A percentile compares a stretch with the other conserved stretches of the same genome.
phyloP scores from a whole-genome alignment of 768 basidiomycete genomes.

The Mrakia gelida region DNA sequence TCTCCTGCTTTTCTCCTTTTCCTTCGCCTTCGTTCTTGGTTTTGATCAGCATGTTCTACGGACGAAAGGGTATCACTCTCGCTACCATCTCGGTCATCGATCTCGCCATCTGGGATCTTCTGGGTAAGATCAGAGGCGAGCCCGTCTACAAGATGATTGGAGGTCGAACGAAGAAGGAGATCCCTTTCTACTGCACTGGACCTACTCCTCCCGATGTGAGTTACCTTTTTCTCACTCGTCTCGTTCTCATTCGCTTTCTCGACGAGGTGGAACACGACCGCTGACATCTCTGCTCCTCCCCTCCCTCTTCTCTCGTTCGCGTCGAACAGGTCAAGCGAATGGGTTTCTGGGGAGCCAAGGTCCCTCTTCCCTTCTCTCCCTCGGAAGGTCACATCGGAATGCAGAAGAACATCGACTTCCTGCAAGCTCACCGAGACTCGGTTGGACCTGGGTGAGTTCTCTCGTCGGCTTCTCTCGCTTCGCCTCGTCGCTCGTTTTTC shows the following conservation, averaged over 20 bases:
- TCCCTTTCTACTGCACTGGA: slow-evolving; percentile 47
- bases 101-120: slow-evolving; percentile 46
- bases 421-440: slow-evolving; percentile 41
- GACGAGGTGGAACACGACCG: background rate
- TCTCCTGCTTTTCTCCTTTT: background rate
- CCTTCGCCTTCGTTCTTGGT: background rate
- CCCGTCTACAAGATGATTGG: slow-evolving; percentile 50
- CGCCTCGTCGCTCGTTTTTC: background rate
- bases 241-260: too few relatives aligned
- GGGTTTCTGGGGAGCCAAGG: slow-evolving; percentile 48
- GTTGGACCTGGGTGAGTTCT: slow-evolving; percentile 40
- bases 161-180: slow-evolving; percentile 45
- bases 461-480: background rate
- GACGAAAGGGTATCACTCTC: slow-evolving; percentile 45
- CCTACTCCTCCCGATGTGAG: slow-evolving; percentile 41
- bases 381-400: slow-evolving; percentile 44
- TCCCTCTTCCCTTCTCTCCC: slow-evolving; percentile 46
- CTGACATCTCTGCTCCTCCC: background rate
- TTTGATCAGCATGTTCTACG: slow-evolving; percentile 45
- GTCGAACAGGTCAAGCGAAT: slow-evolving; percentile 39
- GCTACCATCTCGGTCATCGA: slow-evolving; percentile 47
- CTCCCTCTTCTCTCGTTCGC: background rate
- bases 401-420: slow-evolving; percentile 46
- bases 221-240: background rate
- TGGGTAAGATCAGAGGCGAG: slow-evolving; percentile 47